Conservation (phyloP, 73 alveolate genomes). For the Paraurostyla sp. region DNA sequence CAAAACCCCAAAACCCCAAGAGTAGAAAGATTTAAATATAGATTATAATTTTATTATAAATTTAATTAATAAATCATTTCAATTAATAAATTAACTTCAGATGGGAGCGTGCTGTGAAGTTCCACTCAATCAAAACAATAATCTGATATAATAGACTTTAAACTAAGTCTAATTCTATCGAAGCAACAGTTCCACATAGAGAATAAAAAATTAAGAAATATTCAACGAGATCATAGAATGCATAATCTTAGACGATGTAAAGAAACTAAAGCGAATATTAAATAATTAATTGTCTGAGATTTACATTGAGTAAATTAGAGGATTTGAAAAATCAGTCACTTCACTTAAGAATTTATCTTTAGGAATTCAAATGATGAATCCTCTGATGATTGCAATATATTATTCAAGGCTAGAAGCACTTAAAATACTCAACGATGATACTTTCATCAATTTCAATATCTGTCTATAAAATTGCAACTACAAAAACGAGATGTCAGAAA, state of each 20-base stretch:
- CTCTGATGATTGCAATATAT: not conserved
- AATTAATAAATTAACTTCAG: not conserved
- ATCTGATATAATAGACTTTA: not conserved
- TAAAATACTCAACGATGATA: not conserved
- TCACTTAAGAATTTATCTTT: not conserved
- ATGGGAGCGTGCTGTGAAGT: slow-evolving; percentile 18
- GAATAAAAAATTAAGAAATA: not conserved
- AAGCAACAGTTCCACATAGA: not conserved
- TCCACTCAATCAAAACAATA: not conserved
- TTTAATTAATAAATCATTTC: too few relatives aligned
- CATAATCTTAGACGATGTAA: not conserved
- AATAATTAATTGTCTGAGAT: not conserved
- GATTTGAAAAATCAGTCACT: not conserved
- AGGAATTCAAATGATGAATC: not conserved
- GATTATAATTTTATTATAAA: too few relatives aligned
- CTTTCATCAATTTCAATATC: not conserved
- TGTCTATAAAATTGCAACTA: not conserved
- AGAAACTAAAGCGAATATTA: not conserved
- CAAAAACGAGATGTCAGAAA: not conserved
- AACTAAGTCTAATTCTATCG: not conserved
- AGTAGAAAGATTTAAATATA: too few relatives aligned
- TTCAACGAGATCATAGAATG: not conserved
- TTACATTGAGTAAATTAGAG: not conserved
- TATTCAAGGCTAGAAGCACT: not conserved
- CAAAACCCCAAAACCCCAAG: too few relatives aligned